Base-by-base conservation (phyloP, 176 grass and related monocot genomes). In the Paspalum notatum region DNA sequence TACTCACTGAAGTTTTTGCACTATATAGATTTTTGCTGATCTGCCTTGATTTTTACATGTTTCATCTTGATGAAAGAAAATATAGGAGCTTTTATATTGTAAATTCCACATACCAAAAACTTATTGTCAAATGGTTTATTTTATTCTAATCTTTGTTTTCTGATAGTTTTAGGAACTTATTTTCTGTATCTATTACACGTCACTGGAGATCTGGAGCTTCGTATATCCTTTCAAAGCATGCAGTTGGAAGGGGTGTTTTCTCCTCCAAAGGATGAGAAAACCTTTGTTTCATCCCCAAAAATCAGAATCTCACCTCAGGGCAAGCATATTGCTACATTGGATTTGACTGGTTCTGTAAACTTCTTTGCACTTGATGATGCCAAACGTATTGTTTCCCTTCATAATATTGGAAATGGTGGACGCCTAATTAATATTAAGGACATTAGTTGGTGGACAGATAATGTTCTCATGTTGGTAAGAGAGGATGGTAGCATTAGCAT, bases 381-480 rank as follows among this genome's bases (percentile, higher is more conserved):
- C 60, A 58, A 39, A 39, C 43, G 21, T 66, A 78, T 86, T 81
- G 65, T 92, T 83, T 93, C 81, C 8, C 51, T 80, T 86, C 88
- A 84, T 87, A 75, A 80, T 84, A 54, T 45, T 13, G 73, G 57
- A 72, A 83, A 80, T 75, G n/a, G 69, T 40, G 84, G 57, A 79
- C 64, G 27, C 18, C 69, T 89, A 50, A 73, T 61, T 91, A 78
- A 80, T 87, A 66, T 94, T 87, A 84, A 80, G 71, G 90, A 98
- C 72, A 85, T 98, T 52, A 89, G 77, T 89, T 98, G 95, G 95
- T 98, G 95, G 95, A 74, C 86, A 66, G 90, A 98, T 87, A 74
- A 82, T 84, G 85, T 98, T 93, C 88, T 98, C 48, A 72, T 90
- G 68, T 27, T 93, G 44, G 88, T 85, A 79, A 88, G 76, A 25